Evolutionary conservation across 2,329 filamentous ascomycete genomes (phyloP).

Genomic region (Talaromyces sp.): DNA sequence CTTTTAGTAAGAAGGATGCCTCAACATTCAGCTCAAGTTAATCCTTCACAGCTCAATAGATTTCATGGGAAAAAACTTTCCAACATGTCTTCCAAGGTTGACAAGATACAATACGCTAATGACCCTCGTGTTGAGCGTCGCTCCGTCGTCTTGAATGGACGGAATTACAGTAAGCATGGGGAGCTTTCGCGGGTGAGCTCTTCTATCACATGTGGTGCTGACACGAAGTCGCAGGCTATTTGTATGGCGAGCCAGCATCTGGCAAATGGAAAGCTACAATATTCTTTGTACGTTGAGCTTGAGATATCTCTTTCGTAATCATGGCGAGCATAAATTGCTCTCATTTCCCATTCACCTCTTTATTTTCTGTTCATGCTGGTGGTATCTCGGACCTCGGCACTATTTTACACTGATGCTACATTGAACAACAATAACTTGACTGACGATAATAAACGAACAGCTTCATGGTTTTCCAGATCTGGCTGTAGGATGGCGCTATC

Average conservation of each 20-base stretch:
- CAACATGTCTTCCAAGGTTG: constrained; percentile 24
- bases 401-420: not conserved
- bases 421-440: not conserved
- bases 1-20: not conserved
- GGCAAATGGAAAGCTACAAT: constrained; percentile 45
- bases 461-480: constrained; percentile 81
- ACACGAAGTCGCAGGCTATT: constrained; percentile 38
- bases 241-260: constrained; percentile 44
- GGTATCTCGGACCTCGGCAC: not conserved
- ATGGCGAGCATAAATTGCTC: not conserved
- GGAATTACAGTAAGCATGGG: constrained; percentile 55
- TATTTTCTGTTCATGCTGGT: not conserved
- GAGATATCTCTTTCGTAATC: not conserved
- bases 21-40: not conserved
- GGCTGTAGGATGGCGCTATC: constrained; percentile 79
- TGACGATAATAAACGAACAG: constrained; percentile 22
- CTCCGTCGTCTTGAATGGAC: constrained; percentile 59
- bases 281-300: constrained; percentile 40
- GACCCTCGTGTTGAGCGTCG: constrained; percentile 63
- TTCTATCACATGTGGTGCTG: not conserved
- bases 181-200: not conserved
- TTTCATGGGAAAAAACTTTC: not conserved
- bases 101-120: constrained; percentile 57
- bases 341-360: not conserved
- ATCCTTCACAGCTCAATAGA: not conserved